Evolutionary conservation across 345 rosid species (phyloP).

Genomic region (Turnera subulata): DNA sequence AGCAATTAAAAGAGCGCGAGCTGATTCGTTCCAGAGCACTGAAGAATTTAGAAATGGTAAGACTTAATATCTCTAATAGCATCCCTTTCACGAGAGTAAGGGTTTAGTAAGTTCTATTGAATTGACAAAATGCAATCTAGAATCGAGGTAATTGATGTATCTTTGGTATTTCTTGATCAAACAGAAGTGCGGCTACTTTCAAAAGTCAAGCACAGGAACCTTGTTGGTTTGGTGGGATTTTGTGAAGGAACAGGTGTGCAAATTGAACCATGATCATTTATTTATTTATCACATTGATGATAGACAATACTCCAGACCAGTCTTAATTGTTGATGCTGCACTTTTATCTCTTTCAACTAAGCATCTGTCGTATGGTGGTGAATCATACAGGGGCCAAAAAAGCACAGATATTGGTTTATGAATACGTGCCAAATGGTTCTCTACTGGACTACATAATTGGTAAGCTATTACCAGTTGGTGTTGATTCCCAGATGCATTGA

Average conservation of each 20-base stretch:
- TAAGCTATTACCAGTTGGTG: slow-evolving; percentile 11
- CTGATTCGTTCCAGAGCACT: slow-evolving; percentile 40
- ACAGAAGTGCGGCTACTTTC: slow-evolving; percentile 58
- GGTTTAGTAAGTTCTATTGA: too few species aligned
- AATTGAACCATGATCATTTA: not conserved
- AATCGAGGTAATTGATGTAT: slow-evolving; percentile 4
- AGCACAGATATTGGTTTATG: slow-evolving; percentile 46
- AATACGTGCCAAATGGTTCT: slow-evolving; percentile 54
- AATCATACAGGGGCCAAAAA: slow-evolving; percentile 36
- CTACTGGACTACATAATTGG: slow-evolving; percentile 54
- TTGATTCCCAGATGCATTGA: not conserved
- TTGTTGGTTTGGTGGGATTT: slow-evolving; percentile 52
- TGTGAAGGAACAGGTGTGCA: slow-evolving; percentile 52
- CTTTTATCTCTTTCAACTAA: not conserved
- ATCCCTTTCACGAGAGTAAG: too few species aligned
- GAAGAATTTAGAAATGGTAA: slow-evolving; percentile 66
- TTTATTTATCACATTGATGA: too few species aligned
- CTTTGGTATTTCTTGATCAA: slow-evolving; percentile 23
- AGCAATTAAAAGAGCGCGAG: slow-evolving; percentile 58
- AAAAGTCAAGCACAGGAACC: slow-evolving; percentile 49
- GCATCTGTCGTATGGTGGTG: not conserved
- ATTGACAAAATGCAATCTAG: too few species aligned
- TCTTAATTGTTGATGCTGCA: not conserved
- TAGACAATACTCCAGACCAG: too few species aligned
- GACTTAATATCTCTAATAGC: not conserved